Evolutionary conservation across 768 basidiomycete species (phyloP).

Genomic region (Cubamyces lactineus): DNA sequence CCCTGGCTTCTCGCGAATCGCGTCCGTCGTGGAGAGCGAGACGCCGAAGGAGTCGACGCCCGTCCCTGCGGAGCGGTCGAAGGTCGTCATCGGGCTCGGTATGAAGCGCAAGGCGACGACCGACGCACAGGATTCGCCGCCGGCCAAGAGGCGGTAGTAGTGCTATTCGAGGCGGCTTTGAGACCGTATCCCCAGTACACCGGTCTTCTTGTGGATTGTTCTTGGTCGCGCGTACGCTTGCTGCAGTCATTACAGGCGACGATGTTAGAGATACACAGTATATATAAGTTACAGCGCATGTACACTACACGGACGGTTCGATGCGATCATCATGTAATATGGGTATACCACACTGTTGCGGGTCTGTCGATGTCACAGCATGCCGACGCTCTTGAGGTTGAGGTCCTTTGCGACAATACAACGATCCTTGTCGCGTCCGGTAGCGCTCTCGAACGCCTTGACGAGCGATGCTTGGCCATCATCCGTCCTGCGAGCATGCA

Average conservation of each 20-base stretch:
- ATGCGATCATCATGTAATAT: conserved; percentile 9
- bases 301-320: conserved; percentile 24
- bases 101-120: conserved; percentile 80
- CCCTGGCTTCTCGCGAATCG: conserved; percentile 79
- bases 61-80: conserved; percentile 65
- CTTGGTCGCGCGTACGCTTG: background rate
- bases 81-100: conserved; percentile 77
- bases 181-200: background rate
- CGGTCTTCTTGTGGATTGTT: background rate
- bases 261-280: conserved; percentile 21
- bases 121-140: conserved; percentile 67
- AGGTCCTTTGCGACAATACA: conserved; percentile 74
- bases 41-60: conserved; percentile 54
- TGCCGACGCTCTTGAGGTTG: conserved; percentile 68
- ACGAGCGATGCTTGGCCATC: conserved; percentile 78
- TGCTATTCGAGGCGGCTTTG: background rate
- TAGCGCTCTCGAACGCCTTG: conserved; percentile 71
- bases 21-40: conserved; percentile 53
- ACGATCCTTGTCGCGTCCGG: conserved; percentile 76
- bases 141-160: conserved; percentile 52
- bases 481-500: conserved; percentile 62
- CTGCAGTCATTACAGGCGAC: background rate
- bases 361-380: conserved; percentile 47
- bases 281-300: conserved; percentile 22
- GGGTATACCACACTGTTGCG: background rate